A percentile compares a stretch with the other conserved stretches of the same genome.
Evolutionary conservation across 768 basidiomycete species (phyloP).

Genomic region (Pleurotus eryngii): DNA sequence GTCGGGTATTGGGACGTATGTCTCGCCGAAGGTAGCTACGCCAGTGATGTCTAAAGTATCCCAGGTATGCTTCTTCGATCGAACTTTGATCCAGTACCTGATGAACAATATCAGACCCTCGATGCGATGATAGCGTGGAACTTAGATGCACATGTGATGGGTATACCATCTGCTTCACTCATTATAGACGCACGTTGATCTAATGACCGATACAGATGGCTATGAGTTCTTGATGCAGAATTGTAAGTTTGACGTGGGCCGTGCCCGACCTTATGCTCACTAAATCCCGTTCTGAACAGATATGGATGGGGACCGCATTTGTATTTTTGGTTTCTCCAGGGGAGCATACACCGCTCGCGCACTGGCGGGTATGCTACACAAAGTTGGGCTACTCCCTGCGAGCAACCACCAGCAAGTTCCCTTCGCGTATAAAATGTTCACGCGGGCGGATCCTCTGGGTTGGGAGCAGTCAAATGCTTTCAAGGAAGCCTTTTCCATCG

Average conservation of each 20-base stretch:
- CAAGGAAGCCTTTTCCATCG: slow-evolving; percentile 51
- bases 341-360: slow-evolving; percentile 63
- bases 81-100: background rate
- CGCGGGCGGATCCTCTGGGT: slow-evolving; percentile 43
- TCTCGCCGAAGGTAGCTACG: slow-evolving; percentile 30
- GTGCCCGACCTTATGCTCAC: slow-evolving; percentile 17
- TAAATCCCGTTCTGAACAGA: slow-evolving; percentile 24
- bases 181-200: background rate
- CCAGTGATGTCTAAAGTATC: slow-evolving; percentile 34
- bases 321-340: slow-evolving; percentile 66
- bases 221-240: slow-evolving; percentile 30
- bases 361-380: slow-evolving; percentile 51
- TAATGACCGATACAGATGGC: background rate
- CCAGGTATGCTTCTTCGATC: slow-evolving; percentile 26
- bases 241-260: slow-evolving; percentile 60
- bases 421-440: slow-evolving; percentile 64
- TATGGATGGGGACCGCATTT: slow-evolving; percentile 53
- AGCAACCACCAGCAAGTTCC: slow-evolving; percentile 55
- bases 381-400: slow-evolving; percentile 45
- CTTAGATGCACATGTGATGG: slow-evolving; percentile 46
- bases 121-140: slow-evolving; percentile 51
- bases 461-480: slow-evolving; percentile 50
- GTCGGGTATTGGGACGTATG: slow-evolving; percentile 27
- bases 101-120: slow-evolving; percentile 27
- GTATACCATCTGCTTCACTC: slow-evolving; percentile 20